Base-by-base conservation (phyloP, 164 flowering plant genomes). In the grape (Vitis vinifera) region DNA sequence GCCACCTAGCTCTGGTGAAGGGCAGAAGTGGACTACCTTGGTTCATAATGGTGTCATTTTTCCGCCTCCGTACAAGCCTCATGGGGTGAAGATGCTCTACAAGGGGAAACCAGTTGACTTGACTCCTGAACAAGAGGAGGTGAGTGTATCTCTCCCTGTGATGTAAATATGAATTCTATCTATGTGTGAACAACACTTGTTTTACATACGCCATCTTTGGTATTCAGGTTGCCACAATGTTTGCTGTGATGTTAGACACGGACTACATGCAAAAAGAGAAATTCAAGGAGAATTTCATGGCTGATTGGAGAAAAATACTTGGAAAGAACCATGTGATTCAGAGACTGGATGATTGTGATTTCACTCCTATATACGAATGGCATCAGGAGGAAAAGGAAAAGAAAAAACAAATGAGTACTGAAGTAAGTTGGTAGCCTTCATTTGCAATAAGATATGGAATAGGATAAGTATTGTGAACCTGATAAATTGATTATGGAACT, bases 61-160 rank as follows among this genome's bases (percentile, higher is more conserved):
- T 66, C 98, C 99, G 8, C 97, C 99, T 71, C 90, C 92, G 27
- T 96, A 93, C 83, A 82, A 82, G 76, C 88, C 97, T 70, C 99
- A 96, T 79, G 94, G 92, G 15, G 80, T 96, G 49, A 93, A 89
- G 87, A 93, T 96, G 87, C 90, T 89, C 19, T 93, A 96, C 81
- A 88, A 93, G 57, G 91, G 92, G 65, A 83, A 87, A 76, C 88
- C 89, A 16, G 88, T 96, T 74, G 88, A 89, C 73, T 77, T 96
- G 71, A 93, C 94, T 73, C 92, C 97, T 27, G 95, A 82, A 74
- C 97, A 96, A 73, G 99, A 96, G 79, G 99, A 96, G 94, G 99
- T 96, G 55, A 13, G 66, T 66, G 68, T 65, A 63, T 70, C 27
- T 53, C 66, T 63, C 44, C 10, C 51, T 63, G 44, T 37, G 44